Conservation (phyloP, 768 basidiomycete species). For the Gloeostereum incarnatum region DNA sequence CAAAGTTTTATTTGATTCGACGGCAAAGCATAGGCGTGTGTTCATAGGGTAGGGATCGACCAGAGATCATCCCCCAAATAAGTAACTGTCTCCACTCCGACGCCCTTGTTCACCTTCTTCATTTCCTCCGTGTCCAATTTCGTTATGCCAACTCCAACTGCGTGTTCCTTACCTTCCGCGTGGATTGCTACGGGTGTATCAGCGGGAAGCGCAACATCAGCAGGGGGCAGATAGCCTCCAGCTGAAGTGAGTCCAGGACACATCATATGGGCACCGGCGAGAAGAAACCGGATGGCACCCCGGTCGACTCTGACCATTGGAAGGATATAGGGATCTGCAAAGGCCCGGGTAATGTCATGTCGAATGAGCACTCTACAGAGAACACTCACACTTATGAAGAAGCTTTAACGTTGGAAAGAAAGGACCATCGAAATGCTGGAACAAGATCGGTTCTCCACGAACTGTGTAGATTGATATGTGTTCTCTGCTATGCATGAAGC, state of each 20-base stretch:
- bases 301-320: constrained; percentile 88
- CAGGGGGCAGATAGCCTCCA: constrained; percentile 80
- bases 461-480: constrained; percentile 91
- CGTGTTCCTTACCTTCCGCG: constrained; percentile 94
- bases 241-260: constrained; percentile 92
- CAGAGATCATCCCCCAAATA: constrained; percentile 89
- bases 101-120: constrained; percentile 78
- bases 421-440: constrained; percentile 95
- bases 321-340: constrained; percentile 80
- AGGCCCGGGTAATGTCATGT: background rate
- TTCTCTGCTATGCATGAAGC: constrained; percentile 64
- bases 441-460: constrained; percentile 80
- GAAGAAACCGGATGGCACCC: constrained; percentile 94
- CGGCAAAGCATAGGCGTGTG: too few species aligned
- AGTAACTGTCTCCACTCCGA: constrained; percentile 81
- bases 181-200: constrained; percentile 81
- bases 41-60: constrained; percentile 54
- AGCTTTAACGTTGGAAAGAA: constrained; percentile 83
- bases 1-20: too few species aligned
- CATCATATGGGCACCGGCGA: constrained; percentile 95
- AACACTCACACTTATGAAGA: constrained; percentile 78
- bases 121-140: constrained; percentile 87
- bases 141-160: constrained; percentile 78
- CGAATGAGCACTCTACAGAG: background rate
- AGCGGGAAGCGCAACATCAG: constrained; percentile 54